Conservation (phyloP, 306 rosid genomes). For the Cajanus cajan region DNA sequence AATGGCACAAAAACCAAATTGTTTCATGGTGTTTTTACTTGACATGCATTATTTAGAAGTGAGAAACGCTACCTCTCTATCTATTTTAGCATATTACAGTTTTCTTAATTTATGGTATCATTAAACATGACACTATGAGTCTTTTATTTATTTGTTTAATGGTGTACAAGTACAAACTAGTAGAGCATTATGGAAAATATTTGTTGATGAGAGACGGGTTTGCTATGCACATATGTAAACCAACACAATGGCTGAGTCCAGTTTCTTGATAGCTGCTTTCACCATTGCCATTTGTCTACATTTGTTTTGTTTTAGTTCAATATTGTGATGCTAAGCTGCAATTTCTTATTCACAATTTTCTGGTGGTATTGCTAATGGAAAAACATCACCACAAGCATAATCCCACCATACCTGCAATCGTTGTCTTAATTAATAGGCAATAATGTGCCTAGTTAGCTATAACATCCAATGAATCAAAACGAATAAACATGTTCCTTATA, state of each 20-base stretch:
- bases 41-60: background rate
- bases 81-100: background rate
- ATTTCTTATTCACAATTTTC: background rate
- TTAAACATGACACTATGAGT: background rate
- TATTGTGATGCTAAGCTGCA: background rate
- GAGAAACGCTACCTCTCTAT: background rate
- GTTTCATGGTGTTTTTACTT: background rate
- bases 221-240: background rate
- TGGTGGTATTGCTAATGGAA: background rate
- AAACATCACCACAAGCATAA: background rate
- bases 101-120: background rate
- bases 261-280: background rate
- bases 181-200: background rate
- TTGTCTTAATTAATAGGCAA: constrained; percentile 11
- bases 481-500: constrained; percentile 18
- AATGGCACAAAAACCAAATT: background rate
- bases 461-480: constrained; percentile 16
- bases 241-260: background rate
- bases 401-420: background rate
- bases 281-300: background rate
- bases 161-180: background rate
- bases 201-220: background rate
- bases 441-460: constrained; percentile 24
- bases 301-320: background rate
- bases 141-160: background rate